phyloP scores from a whole-genome alignment of 306 rosid species.

The Adenanthera pavonina region DNA sequence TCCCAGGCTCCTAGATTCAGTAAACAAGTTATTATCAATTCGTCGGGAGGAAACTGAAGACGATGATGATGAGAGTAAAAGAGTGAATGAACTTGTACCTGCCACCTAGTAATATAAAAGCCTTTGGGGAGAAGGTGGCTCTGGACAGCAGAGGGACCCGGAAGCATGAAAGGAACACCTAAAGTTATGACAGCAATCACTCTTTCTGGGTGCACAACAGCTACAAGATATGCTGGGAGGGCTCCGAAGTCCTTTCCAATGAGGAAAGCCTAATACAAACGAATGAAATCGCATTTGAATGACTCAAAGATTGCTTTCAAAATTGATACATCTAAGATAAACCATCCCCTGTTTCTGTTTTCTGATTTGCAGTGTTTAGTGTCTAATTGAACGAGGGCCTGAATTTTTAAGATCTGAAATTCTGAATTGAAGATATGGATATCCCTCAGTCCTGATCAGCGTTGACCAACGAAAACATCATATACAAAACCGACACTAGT shows the following conservation, averaged over 20 bases:
- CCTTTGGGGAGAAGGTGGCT: slow-evolving; percentile 62
- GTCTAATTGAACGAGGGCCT: too few relatives aligned
- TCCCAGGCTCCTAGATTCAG: slow-evolving; percentile 51
- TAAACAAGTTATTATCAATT: background rate
- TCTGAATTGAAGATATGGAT: background rate
- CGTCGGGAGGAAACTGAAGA: background rate
- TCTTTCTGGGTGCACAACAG: slow-evolving; percentile 53
- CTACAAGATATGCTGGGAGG: slow-evolving; percentile 49
- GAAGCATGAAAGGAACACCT: slow-evolving; percentile 59
- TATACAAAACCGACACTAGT: background rate
- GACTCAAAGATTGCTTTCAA: slow-evolving; percentile 34
- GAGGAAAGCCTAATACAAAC: slow-evolving; percentile 51
- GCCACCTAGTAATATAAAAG: slow-evolving; percentile 60
- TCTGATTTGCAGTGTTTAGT: too few relatives aligned
- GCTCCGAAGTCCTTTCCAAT: slow-evolving; percentile 69
- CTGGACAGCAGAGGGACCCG: slow-evolving; percentile 48
- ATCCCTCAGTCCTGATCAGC: too few relatives aligned
- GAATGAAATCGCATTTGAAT: background rate
- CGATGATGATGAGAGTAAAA: background rate
- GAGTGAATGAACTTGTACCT: slow-evolving; percentile 40
- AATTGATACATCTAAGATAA: too few relatives aligned
- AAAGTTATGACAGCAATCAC: slow-evolving; percentile 54
- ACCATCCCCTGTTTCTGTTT: too few relatives aligned
- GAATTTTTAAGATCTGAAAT: background rate
- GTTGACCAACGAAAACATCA: background rate